Evolutionary conservation across 345 rosid genomes (phyloP).

Genomic region (Dovyalis caffra): DNA sequence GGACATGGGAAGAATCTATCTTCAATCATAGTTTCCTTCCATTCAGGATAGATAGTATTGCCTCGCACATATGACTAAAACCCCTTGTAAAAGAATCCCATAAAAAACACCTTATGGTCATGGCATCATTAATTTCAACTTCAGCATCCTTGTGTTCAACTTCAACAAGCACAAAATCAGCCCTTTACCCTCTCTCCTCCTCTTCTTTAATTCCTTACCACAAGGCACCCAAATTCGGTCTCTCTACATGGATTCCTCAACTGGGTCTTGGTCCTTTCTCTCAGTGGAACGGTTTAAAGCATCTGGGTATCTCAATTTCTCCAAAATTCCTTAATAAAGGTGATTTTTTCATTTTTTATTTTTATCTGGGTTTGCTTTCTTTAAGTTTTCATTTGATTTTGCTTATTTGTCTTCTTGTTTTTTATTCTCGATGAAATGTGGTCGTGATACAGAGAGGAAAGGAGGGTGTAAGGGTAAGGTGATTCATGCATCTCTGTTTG

Average conservation of each 20-base stretch:
- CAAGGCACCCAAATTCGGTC: constrained; percentile 33
- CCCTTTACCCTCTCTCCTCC: constrained; percentile 17
- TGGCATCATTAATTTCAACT: constrained; percentile 45
- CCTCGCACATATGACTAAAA: background rate
- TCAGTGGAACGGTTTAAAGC: constrained; percentile 72
- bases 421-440: constrained; percentile 11
- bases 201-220: constrained; percentile 24
- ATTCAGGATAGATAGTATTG: constrained; percentile 5
- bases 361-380: constrained; percentile 5
- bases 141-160: constrained; percentile 28
- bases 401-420: background rate
- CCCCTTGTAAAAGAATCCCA: background rate
- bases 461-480: constrained; percentile 40
- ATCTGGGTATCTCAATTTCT: constrained; percentile 53
- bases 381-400: background rate
- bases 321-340: constrained; percentile 50
- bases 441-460: constrained; percentile 51
- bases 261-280: constrained; percentile 46
- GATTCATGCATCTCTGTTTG: constrained; percentile 78
- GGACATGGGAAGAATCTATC: background rate
- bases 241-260: constrained; percentile 35
- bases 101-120: constrained; percentile 24
- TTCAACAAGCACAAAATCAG: constrained; percentile 34
- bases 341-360: constrained; percentile 16
- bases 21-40: background rate